Base-by-base conservation (phyloP, 768 basidiomycete genomes). In the Boletus pseudo-olivaceus region DNA sequence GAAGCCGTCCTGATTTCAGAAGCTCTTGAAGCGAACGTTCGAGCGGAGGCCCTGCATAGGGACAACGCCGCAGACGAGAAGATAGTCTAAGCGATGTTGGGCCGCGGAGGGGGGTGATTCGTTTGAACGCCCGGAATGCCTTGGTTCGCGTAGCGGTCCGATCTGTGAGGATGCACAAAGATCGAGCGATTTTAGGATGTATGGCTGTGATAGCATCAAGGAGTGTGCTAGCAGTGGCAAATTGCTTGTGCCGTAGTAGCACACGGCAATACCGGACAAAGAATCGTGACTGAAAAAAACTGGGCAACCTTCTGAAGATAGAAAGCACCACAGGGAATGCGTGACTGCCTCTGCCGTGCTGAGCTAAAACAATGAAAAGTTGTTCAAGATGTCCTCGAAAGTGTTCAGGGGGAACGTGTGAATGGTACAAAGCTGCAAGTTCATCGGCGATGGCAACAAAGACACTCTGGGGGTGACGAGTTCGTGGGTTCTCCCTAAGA, bases 371-470 rank as follows among this genome's bases (percentile, higher is more conserved):
- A 62, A 52, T 46, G 46, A 83, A 66, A 27, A 80, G 72, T 47
- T 75, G 78, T 11, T 79, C 75, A 33, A 84, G 62, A n/a, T 64
- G 57, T 32, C 66, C 61, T 46, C 76, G 77, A 58, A 77, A 75
- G 50, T 78, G 78, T 55, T 65, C 58, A 0, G 72, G 64, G 0
- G 78, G 78, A 17, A 59, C 58, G 4, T 60, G 66, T 4, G 62
- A 62, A 9, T 56, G 41, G 53, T 79, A 83, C 33, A 80, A 53
- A 2, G 60, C 62, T 41, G 54, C 56, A 35, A 83, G 62, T 7
- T 63, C 63, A n/a, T 73, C 54, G 11, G 66, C 71, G 26, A 84
- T 47, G 5, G 64, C 56, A 23, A 61, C 53, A n/a, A 73, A 72
- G 27, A 73, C 60, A 5, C 49, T 46, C 6, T 68, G 49, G 15